phyloP scores from a whole-genome alignment of 2,329 filamentous ascomycete species.

The Exophiala spinifera region DNA sequence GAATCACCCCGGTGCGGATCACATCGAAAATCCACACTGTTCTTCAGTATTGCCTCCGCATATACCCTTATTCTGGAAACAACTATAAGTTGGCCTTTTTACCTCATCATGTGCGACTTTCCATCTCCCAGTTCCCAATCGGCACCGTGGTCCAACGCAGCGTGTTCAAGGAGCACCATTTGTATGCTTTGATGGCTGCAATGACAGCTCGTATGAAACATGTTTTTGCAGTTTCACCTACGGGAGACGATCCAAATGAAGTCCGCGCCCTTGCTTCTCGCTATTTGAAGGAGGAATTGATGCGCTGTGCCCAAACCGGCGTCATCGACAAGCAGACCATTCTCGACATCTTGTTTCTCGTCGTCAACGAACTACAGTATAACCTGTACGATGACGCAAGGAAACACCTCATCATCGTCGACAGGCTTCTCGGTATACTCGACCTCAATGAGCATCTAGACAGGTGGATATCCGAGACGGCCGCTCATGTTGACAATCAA shows the following conservation, averaged over 20 bases:
- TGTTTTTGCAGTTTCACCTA: constrained; percentile 12
- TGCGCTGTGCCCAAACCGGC: constrained; percentile 15
- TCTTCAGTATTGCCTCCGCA: constrained; percentile 17
- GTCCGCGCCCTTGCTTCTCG: constrained; percentile 15
- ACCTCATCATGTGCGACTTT: constrained; percentile 18
- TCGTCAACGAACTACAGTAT: constrained; percentile 21
- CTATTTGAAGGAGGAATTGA: constrained; percentile 19
- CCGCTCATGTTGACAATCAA: constrained; percentile 26
- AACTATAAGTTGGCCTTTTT: constrained; percentile 25
- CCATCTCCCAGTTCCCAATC: constrained; percentile 24
- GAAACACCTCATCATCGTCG: constrained; percentile 21
- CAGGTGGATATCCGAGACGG: constrained; percentile 25
- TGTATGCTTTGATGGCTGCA: constrained; percentile 23
- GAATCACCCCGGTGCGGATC: constrained; percentile 15
- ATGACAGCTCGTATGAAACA: constrained; percentile 23
- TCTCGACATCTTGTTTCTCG: constrained; percentile 21
- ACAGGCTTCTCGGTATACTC: constrained; percentile 20
- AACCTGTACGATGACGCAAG: constrained; percentile 18
- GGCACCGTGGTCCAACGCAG: constrained; percentile 19
- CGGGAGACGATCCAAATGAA: constrained; percentile 10
- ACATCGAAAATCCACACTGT: constrained; percentile 21
- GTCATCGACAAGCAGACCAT: constrained; percentile 23
- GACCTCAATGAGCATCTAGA: constrained; percentile 20
- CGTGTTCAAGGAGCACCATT: constrained; percentile 23
- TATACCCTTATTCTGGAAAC: constrained; percentile 24